Conservation (phyloP, 139 green algal species). For the Tetradesmus lagerheimii region DNA sequence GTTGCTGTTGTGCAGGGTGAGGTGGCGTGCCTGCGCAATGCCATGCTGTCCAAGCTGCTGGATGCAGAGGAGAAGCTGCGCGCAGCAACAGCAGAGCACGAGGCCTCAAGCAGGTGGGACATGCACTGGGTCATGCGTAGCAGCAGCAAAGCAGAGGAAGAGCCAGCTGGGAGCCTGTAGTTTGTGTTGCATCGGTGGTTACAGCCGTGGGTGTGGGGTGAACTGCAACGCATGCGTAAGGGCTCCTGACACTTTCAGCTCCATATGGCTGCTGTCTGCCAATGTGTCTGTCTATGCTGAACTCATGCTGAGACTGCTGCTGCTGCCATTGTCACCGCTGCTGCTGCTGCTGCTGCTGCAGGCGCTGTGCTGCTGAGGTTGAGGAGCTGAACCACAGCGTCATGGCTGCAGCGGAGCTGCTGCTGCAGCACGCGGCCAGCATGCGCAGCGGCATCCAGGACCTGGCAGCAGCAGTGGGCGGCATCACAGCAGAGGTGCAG, state of each 20-base stretch:
- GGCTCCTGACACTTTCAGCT: neutral
- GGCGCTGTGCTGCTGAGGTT: conserved; percentile 39
- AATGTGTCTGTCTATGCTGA: neutral
- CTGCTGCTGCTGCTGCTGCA: conserved; percentile 20
- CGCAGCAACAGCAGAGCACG: conserved; percentile 32
- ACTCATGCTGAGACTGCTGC: neutral
- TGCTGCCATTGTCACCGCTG: neutral
- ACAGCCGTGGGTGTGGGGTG: neutral
- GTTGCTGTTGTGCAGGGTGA: conserved; percentile 34
- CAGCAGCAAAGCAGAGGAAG: neutral
- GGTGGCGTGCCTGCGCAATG: conserved; percentile 40
- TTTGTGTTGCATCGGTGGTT: neutral
- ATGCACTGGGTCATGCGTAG: neutral
- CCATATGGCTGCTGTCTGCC: neutral
- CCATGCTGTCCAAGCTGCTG: conserved; percentile 10
- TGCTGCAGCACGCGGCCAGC: conserved; percentile 39
- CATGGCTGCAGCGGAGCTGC: conserved; percentile 44
- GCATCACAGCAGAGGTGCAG: conserved; percentile 30
- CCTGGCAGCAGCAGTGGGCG: conserved; percentile 18
- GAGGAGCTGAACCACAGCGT: conserved; percentile 38
- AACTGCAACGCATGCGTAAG: neutral
- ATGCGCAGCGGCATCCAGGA: conserved; percentile 38
- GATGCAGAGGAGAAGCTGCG: conserved; percentile 42
- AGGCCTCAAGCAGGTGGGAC: conserved; percentile 30
- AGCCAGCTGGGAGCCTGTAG: neutral